Evolutionary conservation across 176 grass and related monocot genomes (phyloP), one percentile per base, ranked within the genome.

Genomic region (Musa beccarii): DNA sequence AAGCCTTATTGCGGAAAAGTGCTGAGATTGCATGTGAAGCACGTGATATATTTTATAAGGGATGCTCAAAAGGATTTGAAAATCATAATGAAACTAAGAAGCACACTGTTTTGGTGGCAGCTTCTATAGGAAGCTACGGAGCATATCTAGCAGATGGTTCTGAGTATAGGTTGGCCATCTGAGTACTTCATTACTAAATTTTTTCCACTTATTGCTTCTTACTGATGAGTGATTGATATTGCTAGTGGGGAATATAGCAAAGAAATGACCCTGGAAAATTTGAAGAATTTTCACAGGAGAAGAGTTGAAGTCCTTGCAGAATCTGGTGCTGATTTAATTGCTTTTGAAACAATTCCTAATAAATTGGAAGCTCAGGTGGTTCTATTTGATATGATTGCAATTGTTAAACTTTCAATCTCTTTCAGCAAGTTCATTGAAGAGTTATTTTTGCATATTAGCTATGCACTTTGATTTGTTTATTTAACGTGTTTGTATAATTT

Each of bases 141-240:
- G 95, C 95, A 66, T 99, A 92, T 86, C 81, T 99, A 69, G 95
- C 95, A 54, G 95, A 99, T 86, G 95, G 95, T 10, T 99, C 95
- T 26, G 95, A 99, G 66, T 99, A 99, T 76, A 94, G 91, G 95
- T 98, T 11, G 43, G 7, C 11, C n/a, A 70, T 1, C 43, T 51
- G 17, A 85, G 25, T 8, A 53, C 16, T 7, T n/a, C 49, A 53
- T 63, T 78, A 24, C 52, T 69, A 3, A 6, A 2, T 9, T 56
- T 69, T 82, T 28, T 53, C 68, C 49, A 4, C 51, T 19, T 74
- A 21, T 77, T 11, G 20, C 9, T 17, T 51, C 9, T 24, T 65
- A 19, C 49, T 65, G 13, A 52, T 19, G 34, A 66, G 29, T 9
- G 6, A 64, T 65, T 76, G 2, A 66, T 66, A 24, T 65, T 34